Percentiles rank a stretch among this genome's conserved stretches.
phyloP scores from a whole-genome alignment of 208 protist species.

The Acanthamoeba lenticulata region DNA sequence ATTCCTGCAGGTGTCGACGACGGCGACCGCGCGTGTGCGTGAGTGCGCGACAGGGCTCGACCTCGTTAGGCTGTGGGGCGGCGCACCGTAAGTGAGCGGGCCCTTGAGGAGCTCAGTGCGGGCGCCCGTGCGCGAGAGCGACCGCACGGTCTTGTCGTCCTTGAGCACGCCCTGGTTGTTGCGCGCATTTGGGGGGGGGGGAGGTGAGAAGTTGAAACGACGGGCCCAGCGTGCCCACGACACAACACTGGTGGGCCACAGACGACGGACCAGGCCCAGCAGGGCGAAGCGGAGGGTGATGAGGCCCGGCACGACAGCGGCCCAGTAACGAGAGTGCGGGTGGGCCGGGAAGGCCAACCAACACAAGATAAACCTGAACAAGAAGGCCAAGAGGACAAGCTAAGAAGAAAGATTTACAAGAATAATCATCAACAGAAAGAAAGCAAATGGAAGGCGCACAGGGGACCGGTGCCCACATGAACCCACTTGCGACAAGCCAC shows the following conservation, averaged over 20 bases:
- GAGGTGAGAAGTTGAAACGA: neutral
- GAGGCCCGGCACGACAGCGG: neutral
- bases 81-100: neutral
- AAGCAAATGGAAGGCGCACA: neutral
- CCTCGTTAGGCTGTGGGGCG: neutral
- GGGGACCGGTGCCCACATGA: conserved; percentile 3
- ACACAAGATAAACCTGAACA: conserved; percentile 11
- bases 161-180: conserved; percentile 28
- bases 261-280: neutral
- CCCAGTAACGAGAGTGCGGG: neutral
- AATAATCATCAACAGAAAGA: neutral
- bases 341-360: neutral
- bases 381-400: neutral
- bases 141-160: conserved; percentile 28
- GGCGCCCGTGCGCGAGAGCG: conserved; percentile 15
- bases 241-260: neutral
- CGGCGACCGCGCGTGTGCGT: neutral
- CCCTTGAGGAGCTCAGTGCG: conserved; percentile 6
- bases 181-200: too few species aligned
- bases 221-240: too few species aligned
- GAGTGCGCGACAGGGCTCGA: neutral
- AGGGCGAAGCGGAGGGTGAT: conserved; percentile 45
- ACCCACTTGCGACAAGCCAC: neutral
- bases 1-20: neutral
- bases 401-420: neutral